A percentile compares a stretch with the other conserved stretches of the same genome.
phyloP scores from a whole-genome alignment of 2,329 filamentous ascomycete species.

The Colletotrichum phormii region DNA sequence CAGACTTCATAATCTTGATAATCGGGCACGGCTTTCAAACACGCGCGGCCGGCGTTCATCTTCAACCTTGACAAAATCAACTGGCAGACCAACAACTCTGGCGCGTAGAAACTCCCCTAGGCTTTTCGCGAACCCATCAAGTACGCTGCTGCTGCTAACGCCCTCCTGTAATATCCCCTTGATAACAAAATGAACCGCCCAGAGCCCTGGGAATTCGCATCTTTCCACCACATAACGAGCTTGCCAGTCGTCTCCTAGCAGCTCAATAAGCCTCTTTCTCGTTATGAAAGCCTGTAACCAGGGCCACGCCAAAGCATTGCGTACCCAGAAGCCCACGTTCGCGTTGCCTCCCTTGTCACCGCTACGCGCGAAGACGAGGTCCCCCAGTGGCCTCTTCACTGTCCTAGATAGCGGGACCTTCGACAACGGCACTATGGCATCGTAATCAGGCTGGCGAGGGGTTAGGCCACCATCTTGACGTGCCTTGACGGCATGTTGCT shows the following conservation, averaged over 20 bases:
- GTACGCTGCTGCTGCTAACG: conserved; percentile 58
- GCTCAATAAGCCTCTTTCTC: conserved; percentile 46
- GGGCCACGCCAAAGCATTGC: conserved; percentile 51
- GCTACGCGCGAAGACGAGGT: conserved; percentile 45
- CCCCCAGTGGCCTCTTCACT: conserved; percentile 43
- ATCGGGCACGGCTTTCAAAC: neutral
- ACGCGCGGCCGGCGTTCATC: conserved; percentile 24
- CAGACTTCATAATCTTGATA: neutral
- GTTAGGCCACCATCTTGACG: neutral
- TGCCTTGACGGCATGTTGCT: neutral
- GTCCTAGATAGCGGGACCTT: conserved; percentile 12
- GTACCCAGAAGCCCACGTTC: conserved; percentile 50
- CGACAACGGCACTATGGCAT: neutral
- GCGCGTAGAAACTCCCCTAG: conserved; percentile 60
- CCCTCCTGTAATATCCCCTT: conserved; percentile 56
- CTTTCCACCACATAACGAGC: conserved; percentile 53
- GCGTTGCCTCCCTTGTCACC: conserved; percentile 50
- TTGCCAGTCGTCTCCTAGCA: conserved; percentile 58
- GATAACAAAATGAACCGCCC: conserved; percentile 58
- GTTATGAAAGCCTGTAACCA: conserved; percentile 55
- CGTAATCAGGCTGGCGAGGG: conserved; percentile 13
- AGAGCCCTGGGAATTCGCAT: conserved; percentile 56
- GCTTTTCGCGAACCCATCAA: conserved; percentile 64
- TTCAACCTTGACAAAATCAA: conserved; percentile 40
- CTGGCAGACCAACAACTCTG: conserved; percentile 44